Base-by-base conservation (phyloP, 1,139 yeast genomes). In the Taiozyma sp. region DNA sequence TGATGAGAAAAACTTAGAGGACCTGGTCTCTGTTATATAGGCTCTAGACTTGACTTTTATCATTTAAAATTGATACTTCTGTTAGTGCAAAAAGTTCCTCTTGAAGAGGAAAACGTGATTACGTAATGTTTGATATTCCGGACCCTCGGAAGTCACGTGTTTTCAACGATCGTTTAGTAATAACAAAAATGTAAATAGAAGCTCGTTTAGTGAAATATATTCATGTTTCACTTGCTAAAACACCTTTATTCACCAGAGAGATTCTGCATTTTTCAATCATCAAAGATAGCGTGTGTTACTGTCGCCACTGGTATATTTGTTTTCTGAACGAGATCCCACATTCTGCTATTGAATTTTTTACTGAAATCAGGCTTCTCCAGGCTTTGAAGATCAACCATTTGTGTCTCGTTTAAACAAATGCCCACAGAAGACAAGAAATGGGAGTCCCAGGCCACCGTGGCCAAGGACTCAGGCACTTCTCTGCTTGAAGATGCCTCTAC, bases 401-500 rank as follows among this genome's bases (percentile, higher is more conserved):
- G 24, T 37, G 41, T 37, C 41, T 37, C 41, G 41, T 37, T 16
- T 10, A 37, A 37, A 37, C 13, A 10, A 13, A 37, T 37, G 41
- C 4, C 41, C 6, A 37, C 41, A 19, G 41, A 37, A 19, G 41
- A 21, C 22, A 37, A 16, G 24, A 35, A 35, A 35, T 13, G 4
- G 22, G 41, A 4, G 14, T 19, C 24, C 11, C 24, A 37, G 24
- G 24, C 6, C 41, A 10, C 41, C 8, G 24, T 19, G 41, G 41
- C 14, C 13, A 37, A 37, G 24, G 41, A 37, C 14, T 10, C 41
- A 9, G 47, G 46, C 26, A 50, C 56, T 2, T 65, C 72, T 3
- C 54, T 79, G 30, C 67, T 79, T 16, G 80, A 79, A 58, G 86
- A 81, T 68, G 87, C 88, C 3, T 80, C 85, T n/a, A 79, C 86